Percentiles rank a stretch among this genome's conserved stretches.
Evolutionary conservation across 2,329 filamentous ascomycete species (phyloP).

Genomic region (Fusarium verticillioides): DNA sequence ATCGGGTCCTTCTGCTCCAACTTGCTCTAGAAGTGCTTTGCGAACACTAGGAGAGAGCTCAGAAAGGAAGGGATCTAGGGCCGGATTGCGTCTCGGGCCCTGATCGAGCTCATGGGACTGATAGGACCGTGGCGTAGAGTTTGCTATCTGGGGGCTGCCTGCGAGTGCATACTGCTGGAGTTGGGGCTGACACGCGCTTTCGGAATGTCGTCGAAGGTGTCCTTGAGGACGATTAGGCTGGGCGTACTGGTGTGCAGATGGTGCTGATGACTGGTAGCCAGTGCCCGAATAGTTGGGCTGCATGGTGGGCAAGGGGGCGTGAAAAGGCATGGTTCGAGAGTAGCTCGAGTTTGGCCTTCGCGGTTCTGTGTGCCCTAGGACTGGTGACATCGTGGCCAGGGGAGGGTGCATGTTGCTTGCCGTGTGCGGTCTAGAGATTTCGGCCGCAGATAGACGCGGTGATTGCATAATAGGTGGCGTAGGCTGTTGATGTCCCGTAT

Average conservation of each 20-base stretch:
- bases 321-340: background rate
- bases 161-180: background rate
- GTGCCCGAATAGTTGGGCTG: background rate
- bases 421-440: background rate
- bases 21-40: background rate
- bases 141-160: background rate
- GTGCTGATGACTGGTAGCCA: background rate
- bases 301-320: background rate
- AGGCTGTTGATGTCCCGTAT: background rate
- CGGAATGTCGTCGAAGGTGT: background rate
- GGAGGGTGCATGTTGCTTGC: background rate
- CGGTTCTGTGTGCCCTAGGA: background rate
- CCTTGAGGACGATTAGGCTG: background rate
- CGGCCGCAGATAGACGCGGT: background rate
- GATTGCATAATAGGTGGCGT: background rate
- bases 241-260: background rate
- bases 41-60: background rate
- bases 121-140: conserved; percentile 3
- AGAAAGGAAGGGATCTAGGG: background rate
- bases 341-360: background rate
- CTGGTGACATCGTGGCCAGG: background rate
- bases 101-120: background rate
- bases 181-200: background rate
- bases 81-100: background rate
- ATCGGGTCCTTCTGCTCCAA: background rate